Evolutionary conservation across 176 grass and related monocot genomes (phyloP), one percentile per base, ranked within the genome.

Genomic region (Eremochloa ophiuroides): DNA sequence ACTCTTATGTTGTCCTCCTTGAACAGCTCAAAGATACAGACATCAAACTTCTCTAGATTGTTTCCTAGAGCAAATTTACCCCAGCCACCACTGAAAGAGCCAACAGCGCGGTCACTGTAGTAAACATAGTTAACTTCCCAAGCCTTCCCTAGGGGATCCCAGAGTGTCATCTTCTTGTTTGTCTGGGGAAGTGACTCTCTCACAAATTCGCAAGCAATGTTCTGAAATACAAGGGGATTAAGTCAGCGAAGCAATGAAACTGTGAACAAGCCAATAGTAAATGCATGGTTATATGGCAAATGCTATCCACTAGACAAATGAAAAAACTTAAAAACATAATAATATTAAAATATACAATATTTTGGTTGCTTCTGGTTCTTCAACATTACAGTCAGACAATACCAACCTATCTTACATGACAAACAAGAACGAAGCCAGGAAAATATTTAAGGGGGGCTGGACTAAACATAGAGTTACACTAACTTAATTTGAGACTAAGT

Each of bases 1-100:
- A 99, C 93, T 76, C 88, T 93, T 40, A 99, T 76, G 58, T 90
- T 82, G 53, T 87, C 79, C 68, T 91, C 94, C 78, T 76, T 79
- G 22, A 95, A 50, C 31, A 95, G 86, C 87, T 99, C 96, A 31
- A 99, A 95, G 47, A 99, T 23, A 14, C 93, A 94, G 22, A 90
- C 89, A 46, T 99, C 96, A 53, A 74, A 83, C 38, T 62, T 86
- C 87, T 99, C 96, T 43, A 95, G 76, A 86, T 95, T 95, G 81
- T 99, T 93, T 18, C 55, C 93, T 40, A 88, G 12, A 73, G 93
- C 1, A 69, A 93, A 94, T 56, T 79, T 81, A 18, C 92, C 89
- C 93, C 91, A 99, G 55, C 96, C 93, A 50, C 91, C 96, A 74
- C 93, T 93, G 30, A 95, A 83, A 78, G 80, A 63, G 9, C 87